phyloP scores from a whole-genome alignment of 345 rosid genomes.

The Cardiospermum halicacabum region DNA sequence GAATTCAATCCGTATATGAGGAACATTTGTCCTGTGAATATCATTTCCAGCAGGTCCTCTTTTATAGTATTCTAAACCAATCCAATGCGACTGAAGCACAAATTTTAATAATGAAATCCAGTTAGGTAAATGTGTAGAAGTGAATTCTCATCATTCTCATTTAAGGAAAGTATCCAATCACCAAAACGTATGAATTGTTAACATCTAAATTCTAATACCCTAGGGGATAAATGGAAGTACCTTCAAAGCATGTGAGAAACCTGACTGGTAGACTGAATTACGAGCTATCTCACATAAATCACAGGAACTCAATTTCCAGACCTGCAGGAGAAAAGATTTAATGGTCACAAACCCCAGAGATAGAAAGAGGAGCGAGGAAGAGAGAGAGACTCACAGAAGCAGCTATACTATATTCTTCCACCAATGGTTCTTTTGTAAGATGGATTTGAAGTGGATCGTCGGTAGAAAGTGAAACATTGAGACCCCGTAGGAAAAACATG shows the following conservation, averaged over 20 bases:
- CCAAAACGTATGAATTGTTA: background rate
- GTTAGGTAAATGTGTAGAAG: background rate
- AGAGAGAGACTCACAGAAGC: conserved; percentile 66
- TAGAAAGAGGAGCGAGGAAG: background rate
- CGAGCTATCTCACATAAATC: conserved; percentile 98
- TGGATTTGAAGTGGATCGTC: conserved; percentile 99
- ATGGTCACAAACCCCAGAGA: background rate
- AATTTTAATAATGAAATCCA: conserved; percentile 6
- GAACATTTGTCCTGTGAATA: conserved; percentile 88
- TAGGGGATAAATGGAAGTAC: conserved; percentile 27
- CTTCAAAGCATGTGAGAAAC: conserved; percentile 98
- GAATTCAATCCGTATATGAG: conserved; percentile 93
- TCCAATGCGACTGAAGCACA: conserved; percentile 85
- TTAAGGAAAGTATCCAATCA: background rate
- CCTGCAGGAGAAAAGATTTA: conserved; percentile 36
- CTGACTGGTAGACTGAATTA: conserved; percentile 97
- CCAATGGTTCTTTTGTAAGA: conserved; percentile 92
- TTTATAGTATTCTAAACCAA: conserved; percentile 83
- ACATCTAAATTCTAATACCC: conserved; percentile 12
- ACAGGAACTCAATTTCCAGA: conserved; percentile 97
- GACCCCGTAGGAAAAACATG: conserved; percentile 86
- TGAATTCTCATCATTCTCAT: background rate
- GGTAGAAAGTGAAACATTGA: conserved; percentile 94
- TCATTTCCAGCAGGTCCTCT: conserved; percentile 97
- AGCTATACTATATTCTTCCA: conserved; percentile 98